Evolutionary conservation across 2,329 filamentous ascomycete species (phyloP), one percentile per base, ranked within the genome.

Genomic region (Hymenoscyphus repandus): DNA sequence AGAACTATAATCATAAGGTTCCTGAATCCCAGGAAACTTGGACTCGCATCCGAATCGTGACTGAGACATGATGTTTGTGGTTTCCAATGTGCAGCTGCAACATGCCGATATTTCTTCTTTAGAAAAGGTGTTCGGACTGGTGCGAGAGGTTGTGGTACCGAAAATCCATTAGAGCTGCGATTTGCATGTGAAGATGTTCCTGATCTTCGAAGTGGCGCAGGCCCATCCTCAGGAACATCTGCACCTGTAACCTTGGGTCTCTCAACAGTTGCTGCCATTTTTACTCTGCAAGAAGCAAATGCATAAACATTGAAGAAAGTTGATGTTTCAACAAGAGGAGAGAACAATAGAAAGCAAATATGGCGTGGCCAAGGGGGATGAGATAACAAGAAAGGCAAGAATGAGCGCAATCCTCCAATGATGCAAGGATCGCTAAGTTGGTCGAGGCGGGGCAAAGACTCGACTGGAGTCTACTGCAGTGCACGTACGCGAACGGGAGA

Each of bases 1-100:
- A 96, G 72, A 34, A 96, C 89, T 64, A 97, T 85, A 36, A 96
- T 88, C 89, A 96, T 96, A 56, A 99, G 78, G 67, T 99, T 99
- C 53, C 92, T 79, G 66, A 99, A 97, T 0, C 93, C 93, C 13
- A 96, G 72, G 66, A 96, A 97, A 67, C 89, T 96, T 18, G 91
- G 89, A 2, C 83, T 75, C 10, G 73, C 74, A 41, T 79, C 71
- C 1, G 89, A 80, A 66, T 97, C 93, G 63, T 91, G 86, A 70
- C 90, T 96, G 43, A 97, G 76, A 62, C 87, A 90, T 20, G 92
- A 96, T 6, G 86, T 82, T 52, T 82, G 80, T 34, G 78, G 70
- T 60, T 79, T 68, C 6, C 83, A 83, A 70, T 99, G 93, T 33
- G 95, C 83, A 31, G 91, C 91, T 52, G 88, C 88, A 56, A 95